These are phyloP conservation scores for Nicotiana sylvestris DNA, from an alignment of 257 asterid species.

Conservation along the genomic window DNA sequence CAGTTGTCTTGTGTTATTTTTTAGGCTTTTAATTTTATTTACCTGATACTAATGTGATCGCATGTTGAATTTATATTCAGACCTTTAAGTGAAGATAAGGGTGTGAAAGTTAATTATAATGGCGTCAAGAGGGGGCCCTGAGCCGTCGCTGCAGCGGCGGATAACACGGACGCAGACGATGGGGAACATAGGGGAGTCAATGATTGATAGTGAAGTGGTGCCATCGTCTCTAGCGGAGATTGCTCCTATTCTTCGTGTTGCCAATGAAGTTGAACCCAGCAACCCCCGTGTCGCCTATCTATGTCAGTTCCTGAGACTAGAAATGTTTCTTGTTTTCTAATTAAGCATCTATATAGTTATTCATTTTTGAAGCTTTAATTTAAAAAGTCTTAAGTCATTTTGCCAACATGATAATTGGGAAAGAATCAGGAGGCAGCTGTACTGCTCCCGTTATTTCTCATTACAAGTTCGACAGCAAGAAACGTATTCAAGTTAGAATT, in stretches of 20 bases:
- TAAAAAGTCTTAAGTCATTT: not conserved
- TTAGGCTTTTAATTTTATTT: not conserved
- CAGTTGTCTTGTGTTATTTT: not conserved
- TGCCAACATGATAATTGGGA: not conserved
- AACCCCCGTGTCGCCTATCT: slow-evolving; percentile 98
- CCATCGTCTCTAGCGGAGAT: slow-evolving; percentile 95
- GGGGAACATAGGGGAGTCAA: slow-evolving; percentile 90
- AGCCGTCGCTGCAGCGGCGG: slow-evolving; percentile 79
- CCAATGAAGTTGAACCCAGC: slow-evolving; percentile 98
- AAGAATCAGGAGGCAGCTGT: not conserved
- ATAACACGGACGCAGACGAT: slow-evolving; percentile 89
- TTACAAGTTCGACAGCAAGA: not conserved
- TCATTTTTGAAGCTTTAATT: not conserved
- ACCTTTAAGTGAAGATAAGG: slow-evolving; percentile 19
- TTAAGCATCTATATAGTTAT: not conserved
- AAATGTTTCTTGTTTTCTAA: too few relatives aligned
- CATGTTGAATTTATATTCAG: not conserved
- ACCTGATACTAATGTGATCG: not conserved
- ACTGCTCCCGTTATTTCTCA: not conserved
- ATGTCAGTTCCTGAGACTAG: slow-evolving; percentile 44
- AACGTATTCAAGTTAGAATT: not conserved
- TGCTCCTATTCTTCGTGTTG: slow-evolving; percentile 99
- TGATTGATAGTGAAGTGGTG: slow-evolving; percentile 94
- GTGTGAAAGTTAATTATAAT: slow-evolving; percentile 32
- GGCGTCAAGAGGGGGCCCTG: slow-evolving; percentile 73